These are phyloP conservation scores for Rhodotorula sp. DNA, from an alignment of 1,284 basidiomycete genomes.

Conservation along the genomic window DNA sequence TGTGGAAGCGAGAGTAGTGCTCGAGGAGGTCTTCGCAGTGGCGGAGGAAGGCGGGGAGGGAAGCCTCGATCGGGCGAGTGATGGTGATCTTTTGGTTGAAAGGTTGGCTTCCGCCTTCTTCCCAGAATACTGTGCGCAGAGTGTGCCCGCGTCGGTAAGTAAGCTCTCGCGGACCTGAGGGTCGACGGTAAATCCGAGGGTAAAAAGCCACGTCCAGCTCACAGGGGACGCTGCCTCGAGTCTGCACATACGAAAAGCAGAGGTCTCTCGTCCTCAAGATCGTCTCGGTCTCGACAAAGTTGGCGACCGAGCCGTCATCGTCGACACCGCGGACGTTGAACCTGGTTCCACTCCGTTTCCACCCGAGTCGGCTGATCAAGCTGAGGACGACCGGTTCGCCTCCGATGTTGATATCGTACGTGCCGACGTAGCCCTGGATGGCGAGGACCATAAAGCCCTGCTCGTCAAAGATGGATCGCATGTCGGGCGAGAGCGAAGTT, in stretches of 20 bases:
- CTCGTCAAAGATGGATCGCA: constrained; percentile 47
- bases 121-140: constrained; percentile 78
- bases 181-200: too few relatives aligned
- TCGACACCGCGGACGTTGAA: constrained; percentile 98
- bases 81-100: constrained; percentile 79
- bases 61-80: constrained; percentile 83
- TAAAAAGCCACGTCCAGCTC: constrained; percentile 48
- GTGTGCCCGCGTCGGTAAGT: not conserved
- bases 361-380: constrained; percentile 81
- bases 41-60: constrained; percentile 91
- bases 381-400: constrained; percentile 63
- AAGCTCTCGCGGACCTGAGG: not conserved
- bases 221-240: constrained; percentile 90
- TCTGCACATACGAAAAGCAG: constrained; percentile 85
- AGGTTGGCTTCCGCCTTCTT: constrained; percentile 83
- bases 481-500: constrained; percentile 50
- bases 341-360: constrained; percentile 92
- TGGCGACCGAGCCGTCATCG: constrained; percentile 94
- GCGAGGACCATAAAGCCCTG: constrained; percentile 61
- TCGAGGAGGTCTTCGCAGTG: constrained; percentile 74
- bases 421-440: constrained; percentile 86
- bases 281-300: constrained; percentile 97
- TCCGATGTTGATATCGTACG: constrained; percentile 65
- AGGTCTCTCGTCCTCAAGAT: constrained; percentile 74
- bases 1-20: constrained; percentile 41